Evolutionary conservation across 495 filamentous ascomycete genomes (phyloP).

Genomic region (Xylaria longipes): DNA sequence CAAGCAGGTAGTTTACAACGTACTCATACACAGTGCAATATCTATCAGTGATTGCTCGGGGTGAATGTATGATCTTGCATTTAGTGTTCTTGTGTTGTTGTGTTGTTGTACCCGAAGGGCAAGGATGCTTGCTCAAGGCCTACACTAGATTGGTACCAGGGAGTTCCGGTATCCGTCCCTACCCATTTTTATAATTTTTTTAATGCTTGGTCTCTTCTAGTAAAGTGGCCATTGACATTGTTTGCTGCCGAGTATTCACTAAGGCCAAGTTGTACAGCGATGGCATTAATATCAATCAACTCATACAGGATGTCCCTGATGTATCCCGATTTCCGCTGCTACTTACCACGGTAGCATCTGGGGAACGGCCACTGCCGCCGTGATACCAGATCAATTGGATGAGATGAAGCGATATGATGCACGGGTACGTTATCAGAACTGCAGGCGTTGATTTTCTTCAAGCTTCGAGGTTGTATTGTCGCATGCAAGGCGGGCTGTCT

Average conservation of each 20-base stretch:
- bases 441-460: background rate
- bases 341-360: background rate
- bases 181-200: background rate
- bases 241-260: background rate
- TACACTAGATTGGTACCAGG: background rate
- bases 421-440: conserved; percentile 5
- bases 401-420: background rate
- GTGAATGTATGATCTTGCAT: conserved; percentile 15
- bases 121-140: background rate
- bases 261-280: background rate
- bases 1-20: background rate
- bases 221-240: background rate
- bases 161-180: background rate
- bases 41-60: background rate
- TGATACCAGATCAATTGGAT: conserved; percentile 3
- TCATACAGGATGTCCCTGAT: background rate
- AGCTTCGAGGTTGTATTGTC: background rate
- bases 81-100: conserved; percentile 10
- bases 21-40: background rate
- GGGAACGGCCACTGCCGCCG: conserved; percentile 1
- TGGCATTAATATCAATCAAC: background rate
- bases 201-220: background rate
- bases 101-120: background rate
- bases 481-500: background rate
- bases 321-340: background rate